Evolutionary conservation across 768 basidiomycete species (phyloP).

Genomic region (Calocybe gangraenosa): DNA sequence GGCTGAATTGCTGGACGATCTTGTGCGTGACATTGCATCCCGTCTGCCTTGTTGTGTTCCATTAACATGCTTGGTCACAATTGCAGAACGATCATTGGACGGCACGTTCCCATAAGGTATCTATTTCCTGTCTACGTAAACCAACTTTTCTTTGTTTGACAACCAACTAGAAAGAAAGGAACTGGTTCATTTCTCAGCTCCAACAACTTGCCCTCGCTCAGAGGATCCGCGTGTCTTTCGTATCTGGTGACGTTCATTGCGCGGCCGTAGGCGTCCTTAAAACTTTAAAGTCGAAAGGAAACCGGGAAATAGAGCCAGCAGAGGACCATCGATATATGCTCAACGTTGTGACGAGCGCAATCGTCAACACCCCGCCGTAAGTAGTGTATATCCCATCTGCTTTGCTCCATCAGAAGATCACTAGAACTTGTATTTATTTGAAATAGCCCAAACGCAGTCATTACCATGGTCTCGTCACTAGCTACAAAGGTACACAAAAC

Average conservation of each 20-base stretch:
- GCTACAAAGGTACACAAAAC: constrained; percentile 84
- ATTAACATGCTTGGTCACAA: too few species aligned
- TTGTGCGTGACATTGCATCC: constrained; percentile 43
- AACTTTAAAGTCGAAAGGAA: constrained; percentile 53
- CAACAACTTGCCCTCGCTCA: constrained; percentile 66
- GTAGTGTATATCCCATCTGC: too few species aligned
- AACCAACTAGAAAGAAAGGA: constrained; percentile 71
- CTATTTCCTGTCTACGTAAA: background rate
- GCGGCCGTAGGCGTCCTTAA: constrained; percentile 80
- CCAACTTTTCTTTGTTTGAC: constrained; percentile 1
- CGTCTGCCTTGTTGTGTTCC: too few species aligned
- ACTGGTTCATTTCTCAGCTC: constrained; percentile 77
- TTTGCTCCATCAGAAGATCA: too few species aligned
- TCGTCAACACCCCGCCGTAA: constrained; percentile 91
- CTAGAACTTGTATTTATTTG: too few species aligned
- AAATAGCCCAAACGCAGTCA: constrained; percentile 63
- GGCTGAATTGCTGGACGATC: constrained; percentile 90
- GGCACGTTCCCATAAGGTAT: constrained; percentile 70
- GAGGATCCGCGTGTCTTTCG: constrained; percentile 72
- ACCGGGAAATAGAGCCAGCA: constrained; percentile 43
- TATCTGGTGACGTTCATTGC: constrained; percentile 94
- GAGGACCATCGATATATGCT: constrained; percentile 87
- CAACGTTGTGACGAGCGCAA: constrained; percentile 86
- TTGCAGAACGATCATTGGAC: constrained; percentile 90
- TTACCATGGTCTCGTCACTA: constrained; percentile 76